Percentiles rank a stretch among this genome's conserved stretches.
These are phyloP conservation scores for Aspergillus carbonarius DNA, from an alignment of 2,329 filamentous ascomycete genomes.

Conservation along the genomic window DNA sequence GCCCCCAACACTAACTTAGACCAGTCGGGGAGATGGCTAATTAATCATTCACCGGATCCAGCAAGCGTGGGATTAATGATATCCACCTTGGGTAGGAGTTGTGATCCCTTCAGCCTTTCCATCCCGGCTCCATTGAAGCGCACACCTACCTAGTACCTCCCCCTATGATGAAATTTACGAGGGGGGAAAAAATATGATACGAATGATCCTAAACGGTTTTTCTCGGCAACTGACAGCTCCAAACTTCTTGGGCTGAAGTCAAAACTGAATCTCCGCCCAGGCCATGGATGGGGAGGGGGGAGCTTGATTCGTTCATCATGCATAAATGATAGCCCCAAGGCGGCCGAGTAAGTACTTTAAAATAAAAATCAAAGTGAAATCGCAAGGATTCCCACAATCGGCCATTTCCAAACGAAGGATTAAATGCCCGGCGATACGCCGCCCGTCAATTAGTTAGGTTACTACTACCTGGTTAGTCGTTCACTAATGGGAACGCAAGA, in stretches of 20 bases:
- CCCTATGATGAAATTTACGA: too few relatives aligned
- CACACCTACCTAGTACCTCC: too few relatives aligned
- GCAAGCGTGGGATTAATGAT: not conserved
- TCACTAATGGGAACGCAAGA: too few relatives aligned
- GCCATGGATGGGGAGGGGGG: too few relatives aligned
- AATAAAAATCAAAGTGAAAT: not conserved
- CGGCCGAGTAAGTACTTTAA: too few relatives aligned
- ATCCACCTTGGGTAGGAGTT: too few relatives aligned
- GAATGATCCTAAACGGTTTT: too few relatives aligned
- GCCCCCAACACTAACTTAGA: not conserved
- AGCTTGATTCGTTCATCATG: not conserved
- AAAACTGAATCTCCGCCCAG: not conserved
- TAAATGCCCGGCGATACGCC: not conserved
- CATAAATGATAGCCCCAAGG: not conserved
- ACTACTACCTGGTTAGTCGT: not conserved
- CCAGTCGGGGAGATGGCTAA: not conserved
- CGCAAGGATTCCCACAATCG: not conserved
- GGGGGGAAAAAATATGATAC: too few relatives aligned
- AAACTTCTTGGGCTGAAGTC: not conserved
- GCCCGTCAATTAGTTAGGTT: not conserved
- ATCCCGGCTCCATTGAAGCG: too few relatives aligned
- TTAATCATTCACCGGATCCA: not conserved
- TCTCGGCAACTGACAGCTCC: not conserved
- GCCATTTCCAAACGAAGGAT: not conserved
- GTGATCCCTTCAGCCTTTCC: too few relatives aligned